Evolutionary conservation across 2,329 filamentous ascomycete species (phyloP), one percentile per base, ranked within the genome.

Genomic region (Neofusicoccum ribis): DNA sequence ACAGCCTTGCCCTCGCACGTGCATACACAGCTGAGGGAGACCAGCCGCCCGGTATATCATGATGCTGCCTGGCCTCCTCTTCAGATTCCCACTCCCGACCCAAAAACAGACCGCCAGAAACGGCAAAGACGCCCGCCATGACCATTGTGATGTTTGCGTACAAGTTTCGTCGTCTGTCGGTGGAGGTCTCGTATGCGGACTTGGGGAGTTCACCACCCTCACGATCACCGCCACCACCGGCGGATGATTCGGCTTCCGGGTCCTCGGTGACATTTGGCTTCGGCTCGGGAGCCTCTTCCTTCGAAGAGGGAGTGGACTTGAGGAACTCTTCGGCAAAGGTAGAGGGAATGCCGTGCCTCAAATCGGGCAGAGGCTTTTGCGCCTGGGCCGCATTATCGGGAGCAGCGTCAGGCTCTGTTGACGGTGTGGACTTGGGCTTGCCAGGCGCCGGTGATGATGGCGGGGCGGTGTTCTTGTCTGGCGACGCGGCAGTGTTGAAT

Each of bases 311-410:
- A 46, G 80, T 69, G 67, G 70, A 69, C 75, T 81, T 73, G 63
- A 81, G 80, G 65, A 89, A 86, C 79, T 97, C 94, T 66, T 89
- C 89, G 65, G 89, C 91, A 64, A 97, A 85, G 0, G 93, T 97
- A 1, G 93, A 97, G 0, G 94, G 94, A 68, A 98, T 96, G 69
- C 94, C 94, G 73, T 94, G 89, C n/a, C 92, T 95, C 50, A 98
- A 84, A 75, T 98, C 93, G 62, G 94, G 94, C 12, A 97, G 86
- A 62, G 91, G 89, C 72, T 89, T 61, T 61, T 86, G 83, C 27
- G 87, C 82, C 70, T 84, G 71, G 60, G 81, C 78, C 54, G 77
- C 68, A 49, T 81, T 78, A 58, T 76, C 72, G 66, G 79, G 70
- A 44, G 76, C 72, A 31, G 75, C 78, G 67, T 81, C 77, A 23